These are phyloP conservation scores for Populus euphratica DNA, from an alignment of 345 rosid genomes.

Conservation along the genomic window DNA sequence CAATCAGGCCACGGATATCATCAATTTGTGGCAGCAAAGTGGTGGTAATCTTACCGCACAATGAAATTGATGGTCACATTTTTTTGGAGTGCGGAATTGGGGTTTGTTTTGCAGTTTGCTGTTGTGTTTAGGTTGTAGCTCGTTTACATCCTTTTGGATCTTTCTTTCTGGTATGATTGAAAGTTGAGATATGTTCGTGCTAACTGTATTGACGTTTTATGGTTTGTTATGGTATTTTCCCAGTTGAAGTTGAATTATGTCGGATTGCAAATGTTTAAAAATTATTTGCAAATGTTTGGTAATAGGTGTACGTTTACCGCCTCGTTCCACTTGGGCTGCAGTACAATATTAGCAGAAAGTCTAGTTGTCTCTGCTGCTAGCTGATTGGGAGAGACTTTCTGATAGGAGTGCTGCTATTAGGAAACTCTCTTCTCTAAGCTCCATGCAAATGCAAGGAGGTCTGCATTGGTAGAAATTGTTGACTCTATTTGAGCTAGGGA, in stretches of 20 bases:
- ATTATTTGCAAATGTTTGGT: not conserved
- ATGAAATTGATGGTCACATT: not conserved
- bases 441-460: not conserved
- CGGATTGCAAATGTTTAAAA: not conserved
- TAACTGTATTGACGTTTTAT: not conserved
- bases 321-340: not conserved
- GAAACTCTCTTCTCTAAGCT: not conserved
- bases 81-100: not conserved
- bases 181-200: not conserved
- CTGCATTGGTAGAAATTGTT: not conserved
- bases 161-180: not conserved
- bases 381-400: not conserved
- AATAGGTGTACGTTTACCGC: not conserved
- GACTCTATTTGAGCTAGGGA: not conserved
- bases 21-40: conserved; percentile 87
- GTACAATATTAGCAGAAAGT: not conserved
- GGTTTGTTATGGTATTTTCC: not conserved
- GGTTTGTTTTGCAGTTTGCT: not conserved
- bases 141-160: conserved; percentile 1
- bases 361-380: not conserved
- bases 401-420: not conserved
- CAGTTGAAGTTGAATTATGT: not conserved
- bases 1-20: conserved; percentile 80
- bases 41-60: conserved; percentile 52
- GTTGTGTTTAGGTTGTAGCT: not conserved